Evolutionary conservation across 805 yeast genomes (phyloP), one percentile per base, ranked within the genome.

Genomic region (Tetrapisispora namnaoensis): DNA sequence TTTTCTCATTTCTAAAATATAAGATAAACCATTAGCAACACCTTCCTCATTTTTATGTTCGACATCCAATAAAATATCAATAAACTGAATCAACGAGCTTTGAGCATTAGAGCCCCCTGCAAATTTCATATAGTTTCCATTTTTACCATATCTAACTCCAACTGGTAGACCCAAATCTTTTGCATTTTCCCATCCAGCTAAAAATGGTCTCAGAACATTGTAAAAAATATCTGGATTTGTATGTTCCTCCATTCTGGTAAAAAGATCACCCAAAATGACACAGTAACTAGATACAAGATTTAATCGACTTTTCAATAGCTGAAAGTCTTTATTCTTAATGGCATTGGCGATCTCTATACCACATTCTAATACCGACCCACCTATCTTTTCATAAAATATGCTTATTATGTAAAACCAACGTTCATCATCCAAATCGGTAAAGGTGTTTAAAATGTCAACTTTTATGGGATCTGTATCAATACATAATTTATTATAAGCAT

Each of bases 21-120:
- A 90, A 45, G 76, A 70, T 28, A 58, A 48, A 60, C 72, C 58
- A 49, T 82, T 66, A 48, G 75, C 74, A 3, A 95, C 38, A 3
- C 34, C 27, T 22, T 49, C 43, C 18, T 36, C 34, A 18, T 44
- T 37, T 30, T 35, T 32, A 65, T 90, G 98, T 50, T 80, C 81
- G 16, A 90, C 84, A 44, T 79, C 79, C 38, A 90, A 72, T 17
- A 88, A 65, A 24, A 86, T 76, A 62, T 90, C 98, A 52, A 90
- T 71, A 24, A 88, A 82, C 67, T 90, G 97, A 53, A 91, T 85
- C 58, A 90, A 72, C 2, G 96, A 86, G 43, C 90, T 81, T 67
- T 90, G 98, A 0, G 96, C 97, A 63, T 90, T 90, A 4, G 95
- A 86, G 1, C 98, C 98, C 27, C 98, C 98, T 17, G 95, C 74